Conservation (phyloP, 805 yeast genomes). For the Schwanniomyces vanrijiae region DNA sequence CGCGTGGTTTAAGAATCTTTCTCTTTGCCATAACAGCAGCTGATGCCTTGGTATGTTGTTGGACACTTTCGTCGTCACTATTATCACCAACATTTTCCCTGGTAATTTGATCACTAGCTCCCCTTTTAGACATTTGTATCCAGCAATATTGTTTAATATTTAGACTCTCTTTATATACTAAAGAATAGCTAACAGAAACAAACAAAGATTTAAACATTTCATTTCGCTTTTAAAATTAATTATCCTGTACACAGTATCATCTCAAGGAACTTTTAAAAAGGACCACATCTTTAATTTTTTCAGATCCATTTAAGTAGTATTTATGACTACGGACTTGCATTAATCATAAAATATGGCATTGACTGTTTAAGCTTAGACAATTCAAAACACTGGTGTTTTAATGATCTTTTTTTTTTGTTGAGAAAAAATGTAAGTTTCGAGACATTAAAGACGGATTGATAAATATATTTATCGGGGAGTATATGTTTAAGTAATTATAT, state of each 20-base stretch:
- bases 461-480: too few species aligned
- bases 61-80: constrained; percentile 37
- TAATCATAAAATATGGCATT: too few species aligned
- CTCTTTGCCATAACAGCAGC: constrained; percentile 64
- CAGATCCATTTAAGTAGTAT: too few species aligned
- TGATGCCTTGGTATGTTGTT: constrained; percentile 50
- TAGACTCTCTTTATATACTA: neutral
- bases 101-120: constrained; percentile 63
- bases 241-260: neutral
- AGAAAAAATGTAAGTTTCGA: too few species aligned
- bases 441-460: too few species aligned
- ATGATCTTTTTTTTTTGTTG: too few species aligned
- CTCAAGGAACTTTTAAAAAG: neutral
- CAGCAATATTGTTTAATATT: neutral
- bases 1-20: constrained; percentile 63
- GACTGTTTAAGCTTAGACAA: too few species aligned
- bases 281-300: too few species aligned
- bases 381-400: too few species aligned
- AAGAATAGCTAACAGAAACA: constrained; percentile 6
- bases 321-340: too few species aligned
- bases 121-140: constrained; percentile 60
- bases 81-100: constrained; percentile 40
- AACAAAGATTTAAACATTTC: constrained; percentile 2
- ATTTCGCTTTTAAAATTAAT: neutral
- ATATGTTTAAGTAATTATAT: too few species aligned